Percentiles rank a stretch among this genome's conserved stretches.
These are phyloP conservation scores for Juncus inflexus DNA, from an alignment of 176 grass and related monocot genomes.

Conservation along the genomic window DNA sequence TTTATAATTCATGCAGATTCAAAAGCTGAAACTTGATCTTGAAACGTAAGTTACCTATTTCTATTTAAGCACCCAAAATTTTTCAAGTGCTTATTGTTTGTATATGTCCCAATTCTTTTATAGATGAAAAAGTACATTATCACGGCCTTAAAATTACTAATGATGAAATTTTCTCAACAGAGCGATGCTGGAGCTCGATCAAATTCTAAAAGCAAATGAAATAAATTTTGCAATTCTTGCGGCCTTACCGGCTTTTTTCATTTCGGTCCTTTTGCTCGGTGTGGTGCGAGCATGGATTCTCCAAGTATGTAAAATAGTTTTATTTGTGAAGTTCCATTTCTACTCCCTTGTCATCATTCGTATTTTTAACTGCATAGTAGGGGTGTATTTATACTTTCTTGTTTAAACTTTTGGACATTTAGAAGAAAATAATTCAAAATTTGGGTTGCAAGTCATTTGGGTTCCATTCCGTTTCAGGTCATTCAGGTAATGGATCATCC, in stretches of 20 bases:
- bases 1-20: slow-evolving; percentile 65
- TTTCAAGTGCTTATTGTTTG: too few species aligned
- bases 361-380: neutral
- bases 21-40: slow-evolving; percentile 92
- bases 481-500: too few species aligned
- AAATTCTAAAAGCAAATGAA: slow-evolving; percentile 93
- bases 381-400: neutral
- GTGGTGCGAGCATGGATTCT: slow-evolving; percentile 62
- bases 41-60: slow-evolving; percentile 59
- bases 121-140: slow-evolving; percentile 1
- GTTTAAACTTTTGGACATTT: neutral
- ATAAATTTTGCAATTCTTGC: slow-evolving; percentile 98
- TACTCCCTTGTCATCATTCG: neutral
- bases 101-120: neutral
- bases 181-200: slow-evolving; percentile 89
- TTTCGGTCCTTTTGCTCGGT: slow-evolving; percentile 64
- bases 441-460: too few species aligned
- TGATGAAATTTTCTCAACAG: slow-evolving; percentile 33
- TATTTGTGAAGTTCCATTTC: neutral
- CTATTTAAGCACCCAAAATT: too few species aligned
- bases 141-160: too few species aligned
- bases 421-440: too few species aligned
- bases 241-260: slow-evolving; percentile 82
- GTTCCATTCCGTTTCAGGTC: too few species aligned
- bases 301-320: slow-evolving; percentile 54